phyloP scores from a whole-genome alignment of 2,329 filamentous ascomycete species.

The Diaporthe sp. region DNA sequence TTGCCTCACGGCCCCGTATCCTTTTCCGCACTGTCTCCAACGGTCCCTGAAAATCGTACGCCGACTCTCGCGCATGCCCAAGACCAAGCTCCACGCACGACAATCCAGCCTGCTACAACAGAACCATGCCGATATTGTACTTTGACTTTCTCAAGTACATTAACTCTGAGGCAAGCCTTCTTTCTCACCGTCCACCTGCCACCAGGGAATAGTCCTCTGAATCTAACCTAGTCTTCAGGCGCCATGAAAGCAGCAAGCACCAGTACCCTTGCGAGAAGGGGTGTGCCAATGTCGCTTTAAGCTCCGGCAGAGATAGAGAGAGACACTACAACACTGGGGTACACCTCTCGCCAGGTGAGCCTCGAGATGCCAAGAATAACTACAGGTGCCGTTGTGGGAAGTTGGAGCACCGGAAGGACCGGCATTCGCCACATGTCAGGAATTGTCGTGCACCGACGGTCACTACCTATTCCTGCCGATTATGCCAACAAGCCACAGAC shows the following conservation, averaged over 20 bases:
- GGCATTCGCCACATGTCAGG: background rate
- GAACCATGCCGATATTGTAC: background rate
- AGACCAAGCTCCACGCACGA: background rate
- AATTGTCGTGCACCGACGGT: background rate
- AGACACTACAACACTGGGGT: background rate
- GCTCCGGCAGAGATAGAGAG: background rate
- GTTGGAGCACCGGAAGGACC: background rate
- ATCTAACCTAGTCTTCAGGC: background rate
- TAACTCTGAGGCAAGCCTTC: background rate
- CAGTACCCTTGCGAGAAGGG: background rate
- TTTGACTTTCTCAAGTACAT: background rate
- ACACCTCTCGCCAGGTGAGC: background rate
- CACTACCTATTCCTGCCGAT: background rate
- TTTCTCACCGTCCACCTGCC: background rate
- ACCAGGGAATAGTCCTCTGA: too few relatives aligned
- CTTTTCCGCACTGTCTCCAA: background rate
- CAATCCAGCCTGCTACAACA: background rate
- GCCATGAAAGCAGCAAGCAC: background rate
- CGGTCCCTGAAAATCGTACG: background rate
- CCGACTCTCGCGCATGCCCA: background rate
- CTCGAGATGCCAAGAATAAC: background rate
- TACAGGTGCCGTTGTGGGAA: background rate
- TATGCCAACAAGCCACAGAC: background rate
- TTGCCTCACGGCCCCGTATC: background rate
- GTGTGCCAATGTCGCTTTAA: background rate